A percentile compares a stretch with the other conserved stretches of the same genome.
Conservation (phyloP, 768 basidiomycete species). For the Psilocybe subaeruginosa region DNA sequence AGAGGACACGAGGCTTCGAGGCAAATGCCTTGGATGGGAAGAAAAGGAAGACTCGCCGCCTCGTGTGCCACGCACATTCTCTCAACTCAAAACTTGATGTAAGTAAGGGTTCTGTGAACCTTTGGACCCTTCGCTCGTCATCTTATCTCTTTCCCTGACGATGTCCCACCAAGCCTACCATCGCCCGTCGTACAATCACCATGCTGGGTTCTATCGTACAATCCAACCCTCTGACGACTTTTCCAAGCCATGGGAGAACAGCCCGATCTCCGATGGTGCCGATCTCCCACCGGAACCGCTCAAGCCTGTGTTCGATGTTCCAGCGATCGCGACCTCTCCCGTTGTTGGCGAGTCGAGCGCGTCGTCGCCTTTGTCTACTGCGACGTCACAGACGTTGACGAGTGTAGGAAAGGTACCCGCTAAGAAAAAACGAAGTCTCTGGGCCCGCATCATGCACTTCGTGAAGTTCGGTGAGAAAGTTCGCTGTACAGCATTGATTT, state of each 20-base stretch:
- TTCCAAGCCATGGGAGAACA: constrained; percentile 27
- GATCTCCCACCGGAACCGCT: constrained; percentile 24
- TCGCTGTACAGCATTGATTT: not conserved
- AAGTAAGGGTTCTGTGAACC: too few species aligned
- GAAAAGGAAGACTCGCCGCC: constrained; percentile 1
- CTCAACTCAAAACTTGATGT: not conserved
- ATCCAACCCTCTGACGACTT: constrained; percentile 23
- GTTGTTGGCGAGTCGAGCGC: not conserved
- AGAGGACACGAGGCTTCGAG: constrained; percentile 8
- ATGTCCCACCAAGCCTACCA: not conserved
- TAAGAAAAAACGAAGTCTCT: constrained; percentile 13
- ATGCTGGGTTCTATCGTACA: constrained; percentile 33
- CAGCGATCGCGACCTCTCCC: not conserved
- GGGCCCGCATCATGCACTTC: constrained; percentile 17
- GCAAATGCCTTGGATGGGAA: not conserved
- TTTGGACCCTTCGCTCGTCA: not conserved
- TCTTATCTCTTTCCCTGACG: not conserved
- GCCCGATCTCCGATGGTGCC: constrained; percentile 21
- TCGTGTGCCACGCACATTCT: constrained; percentile 12
- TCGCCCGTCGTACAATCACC: constrained; percentile 19
- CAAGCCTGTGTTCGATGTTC: constrained; percentile 25
- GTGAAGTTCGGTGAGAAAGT: constrained; percentile 10
- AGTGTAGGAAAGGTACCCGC: not conserved
- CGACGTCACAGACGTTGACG: constrained; percentile 15
- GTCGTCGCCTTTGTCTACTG: constrained; percentile 6